Evolutionary conservation across 257 asterid species (phyloP).

Genomic region (Scutellaria barbata): DNA sequence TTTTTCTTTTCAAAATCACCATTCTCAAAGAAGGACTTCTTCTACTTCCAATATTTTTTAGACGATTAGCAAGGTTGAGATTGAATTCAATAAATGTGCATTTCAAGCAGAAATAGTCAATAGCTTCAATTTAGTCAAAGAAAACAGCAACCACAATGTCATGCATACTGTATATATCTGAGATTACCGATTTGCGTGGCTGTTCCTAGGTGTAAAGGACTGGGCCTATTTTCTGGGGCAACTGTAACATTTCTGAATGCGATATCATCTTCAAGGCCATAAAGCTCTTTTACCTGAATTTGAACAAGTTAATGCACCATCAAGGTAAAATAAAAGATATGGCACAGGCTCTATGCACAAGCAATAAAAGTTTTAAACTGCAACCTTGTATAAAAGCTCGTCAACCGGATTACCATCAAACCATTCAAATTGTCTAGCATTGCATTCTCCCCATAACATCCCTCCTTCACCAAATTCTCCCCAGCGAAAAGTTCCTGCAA

Average conservation of each 20-base stretch:
- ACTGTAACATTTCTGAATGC: slow-evolving; percentile 84
- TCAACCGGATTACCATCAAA: slow-evolving; percentile 70
- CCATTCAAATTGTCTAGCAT: slow-evolving; percentile 84
- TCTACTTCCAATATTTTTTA: not conserved
- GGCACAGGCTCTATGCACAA: slow-evolving; percentile 24
- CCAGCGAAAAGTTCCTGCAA: slow-evolving; percentile 93
- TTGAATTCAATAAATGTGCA: slow-evolving; percentile 20
- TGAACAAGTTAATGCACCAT: slow-evolving; percentile 32
- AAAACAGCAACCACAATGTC: not conserved
- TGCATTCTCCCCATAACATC: slow-evolving; percentile 95
- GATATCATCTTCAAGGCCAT: slow-evolving; percentile 76
- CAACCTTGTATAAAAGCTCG: slow-evolving; percentile 79
- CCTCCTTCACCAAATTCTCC: slow-evolving; percentile 99
- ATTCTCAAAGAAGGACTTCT: not conserved
- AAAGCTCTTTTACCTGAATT: slow-evolving; percentile 88
- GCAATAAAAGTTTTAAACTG: not conserved
- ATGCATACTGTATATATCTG: slow-evolving; percentile 20
- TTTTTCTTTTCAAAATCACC: not conserved
- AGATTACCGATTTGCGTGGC: slow-evolving; percentile 94
- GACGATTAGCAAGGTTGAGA: slow-evolving; percentile 3
- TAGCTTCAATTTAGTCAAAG: not conserved
- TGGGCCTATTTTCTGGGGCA: slow-evolving; percentile 86
- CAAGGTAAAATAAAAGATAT: not conserved
- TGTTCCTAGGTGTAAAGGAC: slow-evolving; percentile 89
- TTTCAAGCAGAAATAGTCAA: slow-evolving; percentile 13